phyloP scores from a whole-genome alignment of 2,329 filamentous ascomycete genomes.

The Mariannaea elegans region DNA sequence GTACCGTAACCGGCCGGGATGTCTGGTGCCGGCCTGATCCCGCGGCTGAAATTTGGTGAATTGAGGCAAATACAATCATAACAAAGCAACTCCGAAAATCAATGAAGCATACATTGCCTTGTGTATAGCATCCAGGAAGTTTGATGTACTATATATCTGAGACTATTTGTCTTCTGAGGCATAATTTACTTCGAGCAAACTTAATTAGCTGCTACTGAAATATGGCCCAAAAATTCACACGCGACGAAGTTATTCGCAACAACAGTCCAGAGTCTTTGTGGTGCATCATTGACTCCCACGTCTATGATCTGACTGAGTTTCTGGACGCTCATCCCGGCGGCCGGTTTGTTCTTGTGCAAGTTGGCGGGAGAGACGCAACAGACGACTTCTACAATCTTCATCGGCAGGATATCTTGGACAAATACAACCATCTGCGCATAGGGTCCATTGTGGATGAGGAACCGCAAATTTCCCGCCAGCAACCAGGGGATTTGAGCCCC shows the following conservation, averaged over 20 bases:
- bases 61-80: background rate
- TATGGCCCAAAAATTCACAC: no score
- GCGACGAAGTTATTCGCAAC: no score
- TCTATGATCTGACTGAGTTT: conserved; percentile 89
- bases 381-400: conserved; percentile 91
- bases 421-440: conserved; percentile 79
- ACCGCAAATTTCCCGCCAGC: conserved; percentile 74
- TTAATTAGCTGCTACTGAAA: no score
- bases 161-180: no score
- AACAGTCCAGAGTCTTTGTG: conserved; percentile 80
- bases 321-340: conserved; percentile 86
- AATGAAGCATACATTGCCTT: no score
- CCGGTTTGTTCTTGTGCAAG: conserved; percentile 79
- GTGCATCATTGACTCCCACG: conserved; percentile 86
- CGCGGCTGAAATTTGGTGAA: background rate
- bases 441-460: conserved; percentile 80
- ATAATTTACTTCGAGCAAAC: no score
- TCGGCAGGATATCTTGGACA: conserved; percentile 85
- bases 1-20: background rate
- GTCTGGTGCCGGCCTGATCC: background rate
- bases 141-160: no score
- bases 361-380: conserved; percentile 84
- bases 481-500: conserved; percentile 75
- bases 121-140: no score
- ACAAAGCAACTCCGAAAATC: no score